Base-by-base conservation (phyloP, 805 yeast genomes). In the Candida chilensis region DNA sequence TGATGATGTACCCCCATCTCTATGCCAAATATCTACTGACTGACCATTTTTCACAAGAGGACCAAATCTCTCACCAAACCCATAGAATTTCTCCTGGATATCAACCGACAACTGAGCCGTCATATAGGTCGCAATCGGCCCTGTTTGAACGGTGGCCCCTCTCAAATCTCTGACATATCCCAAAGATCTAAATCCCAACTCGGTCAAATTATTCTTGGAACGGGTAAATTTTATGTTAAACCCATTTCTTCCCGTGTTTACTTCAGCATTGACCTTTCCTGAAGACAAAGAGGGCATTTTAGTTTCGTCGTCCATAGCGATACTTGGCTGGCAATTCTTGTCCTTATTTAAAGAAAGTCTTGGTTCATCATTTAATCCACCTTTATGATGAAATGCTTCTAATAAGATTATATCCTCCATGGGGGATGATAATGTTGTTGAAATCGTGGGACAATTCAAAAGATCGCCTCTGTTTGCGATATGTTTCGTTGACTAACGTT, bases 31-130 rank as follows among this genome's bases (percentile, higher is more conserved):
- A 27, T 57, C 60, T 17, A 57, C 50, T 14, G 49, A 35, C 38
- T 57, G 63, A 12, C 63, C 63, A 35, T 57, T 57, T 37, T 54
- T 54, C 16, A 47, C 40, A 20, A 52, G 48, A 3, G 60, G 56
- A 1, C 61, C 61, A 32, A 57, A 57, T 24, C 60, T 39, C 38
- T 57, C 63, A 16, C 63, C 63, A 25, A 57, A 44, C 4, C 63
- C 63, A 34, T 45, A 57, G 18, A 57, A 32, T 30, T 51, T 57
- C 35, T 57, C 63, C n/a, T 55, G 57, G 12, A 54, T 58, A 5
- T 52, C 43, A 6, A 56, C 35, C 19, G 50, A 54, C 15, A 57
- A 38, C 35, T 57, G 62, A 9, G 42, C 40, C 4, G 61, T 53
- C 40, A 45, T 45, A 30, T 48, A 53, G n/a, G n/a, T n/a, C n/a